Base-by-base conservation (phyloP, 2,329 filamentous ascomycete genomes). In the Calonectria pauciramosa region DNA sequence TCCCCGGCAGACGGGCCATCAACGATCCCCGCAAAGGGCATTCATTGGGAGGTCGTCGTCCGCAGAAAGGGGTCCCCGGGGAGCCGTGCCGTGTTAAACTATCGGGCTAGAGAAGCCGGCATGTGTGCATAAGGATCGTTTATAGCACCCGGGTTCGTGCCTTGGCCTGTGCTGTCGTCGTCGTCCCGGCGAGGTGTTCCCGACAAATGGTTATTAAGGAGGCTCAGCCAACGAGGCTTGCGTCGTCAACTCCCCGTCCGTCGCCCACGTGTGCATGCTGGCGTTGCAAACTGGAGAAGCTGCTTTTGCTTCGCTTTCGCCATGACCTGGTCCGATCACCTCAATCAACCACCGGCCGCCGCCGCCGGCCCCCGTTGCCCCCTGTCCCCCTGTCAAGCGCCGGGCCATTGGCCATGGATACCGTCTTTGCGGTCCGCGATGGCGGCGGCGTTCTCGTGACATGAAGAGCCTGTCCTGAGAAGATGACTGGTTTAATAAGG, bases 21-120 rank as follows among this genome's bases (percentile, higher is more conserved):
- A 14, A 14, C 36, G 11, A 64, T 41, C 32, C 49, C 38, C 28
- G 36, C 67, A 32, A 60, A 41, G 38, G 67, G 52, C 67, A 60
- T 69, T 60, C 67, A 60, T 69, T 60, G 52, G 44, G 67, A 60
- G 41, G 28, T 23, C 36, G 28, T 23, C 36, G 67, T n/a, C 26
- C 23, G 28, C 54, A n/a, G 56, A 68, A 68, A 36, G 64, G 66
- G 51, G 66, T n/a, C 34, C 49, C 36, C 30, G 67, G 67, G 67
- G 67, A 60, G 30, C 54, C 4, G 60, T 60, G 34, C 56, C 56
- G 56, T 26, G 56, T 60, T 60, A 60, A 60, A 41, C 34, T 60
- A 60, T 60, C n/a, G 5, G 34, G 9, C 56, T 41, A 59, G 9
- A 38, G 34, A 28, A n/a, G 30, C 32, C 34, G 56, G 56, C 14